Base-by-base conservation (phyloP, 2,329 filamentous ascomycete species). In the Alternaria metachromatica region DNA sequence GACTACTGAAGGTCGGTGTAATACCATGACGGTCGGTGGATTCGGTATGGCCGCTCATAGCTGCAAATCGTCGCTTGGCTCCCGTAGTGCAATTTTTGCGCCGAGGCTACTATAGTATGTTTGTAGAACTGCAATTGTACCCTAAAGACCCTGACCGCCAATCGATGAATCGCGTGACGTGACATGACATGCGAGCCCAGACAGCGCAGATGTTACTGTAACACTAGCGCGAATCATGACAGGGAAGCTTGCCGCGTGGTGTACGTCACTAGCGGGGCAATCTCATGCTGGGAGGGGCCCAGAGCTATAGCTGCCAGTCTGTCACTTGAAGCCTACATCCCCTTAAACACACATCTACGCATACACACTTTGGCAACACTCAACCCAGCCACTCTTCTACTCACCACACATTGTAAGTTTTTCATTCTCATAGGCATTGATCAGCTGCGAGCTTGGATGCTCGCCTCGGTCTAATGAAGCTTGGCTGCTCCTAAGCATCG, bases 211-310 rank as follows among this genome's bases (percentile, higher is more conserved):
- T 28, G 41, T 30, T 37, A n/a, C 51, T 30, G 45, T 57, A 28
- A 37, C 30, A 50, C 26, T 49, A 49, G 20, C 8, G 53, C 53
- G 51, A 65, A 62, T 60, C 44, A 61, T 21, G 30, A 41, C 23
- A 28, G 33, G 26, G 33, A 45, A 59, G 43, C 45, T 55, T 61
- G 55, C 55, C 46, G 51, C 46, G 49, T 66, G 57, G 59, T 59
- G 43, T 70, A 69, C 67, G 67, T 70, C 67, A 70, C 59, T 46
- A 49, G 67, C 62, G 67, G 67, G 67, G 67, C 63, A 65, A 51
- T 41, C 48, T 26, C 30, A 23, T 45, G 53, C 26, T 30, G 53
- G 53, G 64, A 67, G 66, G 62, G 64, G 64, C 49, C 41, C 54
- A 12, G 30, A 60, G 48, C 55, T 46, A 48, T 56, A 65, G 50